These are phyloP conservation scores for Aspergillus homomorphus DNA, from an alignment of 495 filamentous ascomycete species.

Conservation along the genomic window DNA sequence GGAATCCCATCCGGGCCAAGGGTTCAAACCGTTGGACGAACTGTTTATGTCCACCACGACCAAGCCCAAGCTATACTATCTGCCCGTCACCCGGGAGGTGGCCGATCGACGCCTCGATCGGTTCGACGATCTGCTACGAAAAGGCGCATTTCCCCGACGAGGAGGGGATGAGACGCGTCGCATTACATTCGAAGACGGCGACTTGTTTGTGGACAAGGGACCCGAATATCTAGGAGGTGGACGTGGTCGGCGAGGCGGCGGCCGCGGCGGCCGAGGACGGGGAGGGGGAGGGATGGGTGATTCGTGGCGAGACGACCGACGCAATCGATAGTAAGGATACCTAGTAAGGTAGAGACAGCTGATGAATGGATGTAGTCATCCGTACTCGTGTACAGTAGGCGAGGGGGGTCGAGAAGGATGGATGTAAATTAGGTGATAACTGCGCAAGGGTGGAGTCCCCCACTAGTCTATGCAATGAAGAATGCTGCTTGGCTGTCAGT, in stretches of 20 bases:
- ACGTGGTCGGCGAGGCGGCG: slow-evolving; percentile 32
- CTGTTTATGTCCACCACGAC: slow-evolving; percentile 60
- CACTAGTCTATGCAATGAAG: background rate
- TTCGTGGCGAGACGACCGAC: slow-evolving; percentile 27
- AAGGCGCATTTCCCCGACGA: slow-evolving; percentile 43
- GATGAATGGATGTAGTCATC: background rate
- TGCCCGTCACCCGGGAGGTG: slow-evolving; percentile 48
- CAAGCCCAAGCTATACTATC: slow-evolving; percentile 69
- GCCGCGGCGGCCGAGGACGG: slow-evolving; percentile 34
- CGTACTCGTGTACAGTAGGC: slow-evolving; percentile 5
- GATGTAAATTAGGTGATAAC: slow-evolving; percentile 5
- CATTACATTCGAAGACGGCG: slow-evolving; percentile 74
- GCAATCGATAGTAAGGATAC: slow-evolving; percentile 14
- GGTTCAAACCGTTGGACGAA: slow-evolving; percentile 59
- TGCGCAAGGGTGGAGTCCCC: background rate
- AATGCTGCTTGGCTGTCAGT: background rate
- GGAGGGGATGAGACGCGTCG: slow-evolving; percentile 65
- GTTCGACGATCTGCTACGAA: slow-evolving; percentile 51
- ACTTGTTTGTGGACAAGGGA: slow-evolving; percentile 70
- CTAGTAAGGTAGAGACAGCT: background rate
- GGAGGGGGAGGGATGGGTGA: slow-evolving; percentile 31
- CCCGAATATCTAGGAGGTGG: slow-evolving; percentile 53
- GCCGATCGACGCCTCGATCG: slow-evolving; percentile 64
- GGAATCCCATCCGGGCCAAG: slow-evolving; percentile 36
- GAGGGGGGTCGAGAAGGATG: background rate